Base-by-base conservation (phyloP, 192 early-diverging fungal genomes). In the Mortierella antarctica region DNA sequence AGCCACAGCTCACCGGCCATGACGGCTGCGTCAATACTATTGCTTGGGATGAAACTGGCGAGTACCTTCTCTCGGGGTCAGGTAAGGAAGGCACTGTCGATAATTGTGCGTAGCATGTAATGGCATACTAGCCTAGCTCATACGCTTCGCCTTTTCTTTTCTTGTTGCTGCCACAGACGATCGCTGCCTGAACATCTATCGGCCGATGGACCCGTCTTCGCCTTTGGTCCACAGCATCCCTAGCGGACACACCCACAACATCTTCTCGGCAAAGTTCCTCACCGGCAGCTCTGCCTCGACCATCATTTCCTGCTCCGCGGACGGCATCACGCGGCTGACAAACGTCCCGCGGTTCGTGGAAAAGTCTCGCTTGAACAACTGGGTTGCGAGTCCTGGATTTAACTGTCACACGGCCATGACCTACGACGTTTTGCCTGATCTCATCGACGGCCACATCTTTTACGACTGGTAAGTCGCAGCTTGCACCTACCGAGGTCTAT, bases 181-280 rank as follows among this genome's bases (percentile, higher is more conserved):
- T 67, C 80, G 63, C 10, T 14, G n/a, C 7, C 50, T 88, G 7
- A 88, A 86, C 42, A 84, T 88, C 18, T 88, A 83, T 55, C 54
- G 70, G 18, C 87, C 87, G 1, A 71, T 88, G 52, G 67, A 60
- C 21, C 60, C 72, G 0, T 51, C 44, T 7, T 76, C 86, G 45
- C 67, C 31, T 31, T 31, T 83, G 13, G 46, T 85, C 5, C 84
- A 85, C 57, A 77, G 73, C 49, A 77, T 85, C 47, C 84, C 74
- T 12, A 86, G 84, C 18, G 92, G 93, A 21, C 94, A 95, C 83
- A 58, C 65, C n/a, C 88, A 88, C 52, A 93, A 95, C 41, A 90
- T 95, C 11, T 95, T 95, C 82, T 91, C 91, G 71, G 89, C 93
- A 17, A 90, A 90, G 67, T 87, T 91, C 46, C 73, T 95, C 83